Evolutionary conservation across 1,284 basidiomycete genomes (phyloP), one percentile per base, ranked within the genome.

Genomic region (Ceratobasidium sp.): DNA sequence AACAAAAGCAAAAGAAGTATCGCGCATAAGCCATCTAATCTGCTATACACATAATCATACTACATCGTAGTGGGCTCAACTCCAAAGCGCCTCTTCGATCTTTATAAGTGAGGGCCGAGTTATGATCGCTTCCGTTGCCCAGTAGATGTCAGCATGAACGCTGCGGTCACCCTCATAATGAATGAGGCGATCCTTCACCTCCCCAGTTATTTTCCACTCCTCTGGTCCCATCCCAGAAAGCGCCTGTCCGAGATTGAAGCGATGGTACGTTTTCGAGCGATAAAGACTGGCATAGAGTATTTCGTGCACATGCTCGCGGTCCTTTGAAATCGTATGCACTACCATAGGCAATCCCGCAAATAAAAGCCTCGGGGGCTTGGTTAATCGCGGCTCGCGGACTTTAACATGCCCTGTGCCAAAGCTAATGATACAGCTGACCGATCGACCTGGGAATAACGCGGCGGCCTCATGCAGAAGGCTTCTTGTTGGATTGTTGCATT

Each of bases 191-290:
- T n/a, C n/a, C 41, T 18, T 43, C 18, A 64, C 30, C 28, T 64
- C 46, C 16, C 14, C 2, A 14, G 32, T n/a, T 46, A 9, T 53
- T 21, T 67, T 50, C 48, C 48, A 67, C n/a, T 67, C 36, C 14
- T 43, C 34, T 18, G 21, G 9, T 30, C 48, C 48, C 5, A 67
- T 41, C 12, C 34, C 50, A 26, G 52, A 34, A 26, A 67, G 32
- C 4, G 48, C 62, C 52, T 67, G 62, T 5, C 53, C 62, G 10
- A 67, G 48, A 41, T 53, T 67, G 48, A 67, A 41, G 23, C 62
- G 48, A 36, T 39, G 39, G 36, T 67, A 67, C 12, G 53, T 16
- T 3, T 34, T 48, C 14, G 30, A 18, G 2, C 12, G 4, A 21
- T 39, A 23, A 32, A 10, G n/a, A 36, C 45, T 26, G 3, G 1